Percentiles rank a stretch among this genome's conserved stretches.
These are phyloP conservation scores for Achaetomium macrosporum DNA, from an alignment of 2,329 filamentous ascomycete genomes.

Conservation along the genomic window DNA sequence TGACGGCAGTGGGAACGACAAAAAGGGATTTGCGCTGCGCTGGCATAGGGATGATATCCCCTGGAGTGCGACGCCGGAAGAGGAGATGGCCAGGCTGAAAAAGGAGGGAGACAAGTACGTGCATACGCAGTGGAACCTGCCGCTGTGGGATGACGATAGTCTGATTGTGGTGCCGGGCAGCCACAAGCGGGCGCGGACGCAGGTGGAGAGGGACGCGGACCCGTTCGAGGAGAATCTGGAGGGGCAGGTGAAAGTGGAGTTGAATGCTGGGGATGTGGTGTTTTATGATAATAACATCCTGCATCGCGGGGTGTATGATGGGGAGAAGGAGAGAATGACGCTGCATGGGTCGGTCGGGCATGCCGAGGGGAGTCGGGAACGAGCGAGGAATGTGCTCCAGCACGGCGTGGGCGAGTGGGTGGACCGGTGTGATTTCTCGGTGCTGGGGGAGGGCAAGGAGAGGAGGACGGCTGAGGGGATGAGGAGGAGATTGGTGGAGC, in stretches of 20 bases:
- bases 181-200: conserved; percentile 65
- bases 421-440: conserved; percentile 49
- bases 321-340: conserved; percentile 57
- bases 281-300: conserved; percentile 92
- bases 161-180: conserved; percentile 73
- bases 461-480: conserved; percentile 54
- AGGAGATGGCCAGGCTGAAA: conserved; percentile 57
- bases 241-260: conserved; percentile 57
- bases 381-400: conserved; percentile 69
- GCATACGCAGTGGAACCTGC: conserved; percentile 85
- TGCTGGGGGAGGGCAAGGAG: conserved; percentile 33
- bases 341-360: conserved; percentile 68
- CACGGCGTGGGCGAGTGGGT: conserved; percentile 67
- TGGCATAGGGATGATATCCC: conserved; percentile 86
- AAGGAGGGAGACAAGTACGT: neutral
- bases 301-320: conserved; percentile 62
- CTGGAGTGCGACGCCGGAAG: conserved; percentile 55
- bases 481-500: conserved; percentile 54
- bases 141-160: conserved; percentile 67
- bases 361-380: conserved; percentile 44
- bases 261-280: conserved; percentile 70
- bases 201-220: conserved; percentile 59
- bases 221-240: conserved; percentile 58
- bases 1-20: conserved; percentile 37
- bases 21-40: conserved; percentile 63